Evolutionary conservation across 805 yeast species (phyloP).

Genomic region (Kluyveromyces wickerhamii): DNA sequence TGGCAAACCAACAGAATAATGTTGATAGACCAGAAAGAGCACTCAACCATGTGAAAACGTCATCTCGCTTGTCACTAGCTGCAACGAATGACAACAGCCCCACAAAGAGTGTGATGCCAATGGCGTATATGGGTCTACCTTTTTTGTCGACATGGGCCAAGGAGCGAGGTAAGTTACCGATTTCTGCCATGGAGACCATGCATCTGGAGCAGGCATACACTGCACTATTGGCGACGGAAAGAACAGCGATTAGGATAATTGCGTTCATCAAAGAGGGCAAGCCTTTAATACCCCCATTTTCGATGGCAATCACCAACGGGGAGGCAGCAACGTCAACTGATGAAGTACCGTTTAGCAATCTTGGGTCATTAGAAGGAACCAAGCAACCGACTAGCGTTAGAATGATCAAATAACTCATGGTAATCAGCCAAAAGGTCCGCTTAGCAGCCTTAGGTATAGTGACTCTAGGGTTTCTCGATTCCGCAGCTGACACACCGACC

Average conservation of each 20-base stretch:
- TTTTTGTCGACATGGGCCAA: slow-evolving; percentile 64
- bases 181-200: slow-evolving; percentile 56
- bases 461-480: slow-evolving; percentile 57
- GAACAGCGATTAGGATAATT: slow-evolving; percentile 57
- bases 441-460: slow-evolving; percentile 67
- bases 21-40: slow-evolving; percentile 47
- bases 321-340: slow-evolving; percentile 56
- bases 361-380: slow-evolving; percentile 49
- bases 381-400: slow-evolving; percentile 54
- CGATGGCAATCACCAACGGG: slow-evolving; percentile 68
- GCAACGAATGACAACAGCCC: slow-evolving; percentile 55
- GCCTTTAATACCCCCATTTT: slow-evolving; percentile 56
- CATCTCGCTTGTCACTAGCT: slow-evolving; percentile 37
- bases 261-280: slow-evolving; percentile 66
- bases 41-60: slow-evolving; percentile 48
- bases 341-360: slow-evolving; percentile 41
- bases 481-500: slow-evolving; percentile 71
- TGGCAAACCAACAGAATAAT: slow-evolving; percentile 47
- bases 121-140: slow-evolving; percentile 73
- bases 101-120: slow-evolving; percentile 42
- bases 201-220: slow-evolving; percentile 67
- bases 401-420: slow-evolving; percentile 58
- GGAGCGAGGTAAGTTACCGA: slow-evolving; percentile 52
- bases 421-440: slow-evolving; percentile 78
- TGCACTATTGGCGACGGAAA: slow-evolving; percentile 68